Base-by-base conservation (phyloP, 2,329 filamentous ascomycete genomes). In the Penicillium hordei region DNA sequence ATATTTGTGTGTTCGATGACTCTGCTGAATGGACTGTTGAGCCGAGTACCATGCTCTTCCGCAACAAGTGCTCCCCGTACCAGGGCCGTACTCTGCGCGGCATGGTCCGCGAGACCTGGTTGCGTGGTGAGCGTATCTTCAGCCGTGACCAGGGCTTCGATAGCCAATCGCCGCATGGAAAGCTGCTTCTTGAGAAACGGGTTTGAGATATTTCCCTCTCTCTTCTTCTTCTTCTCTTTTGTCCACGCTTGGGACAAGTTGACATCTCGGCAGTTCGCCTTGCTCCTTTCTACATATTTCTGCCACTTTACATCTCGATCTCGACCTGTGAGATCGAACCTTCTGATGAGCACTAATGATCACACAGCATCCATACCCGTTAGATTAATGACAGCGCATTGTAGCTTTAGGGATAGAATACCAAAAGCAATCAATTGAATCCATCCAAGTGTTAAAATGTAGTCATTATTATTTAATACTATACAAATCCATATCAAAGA, bases 1-100 rank as follows among this genome's bases (percentile, higher is more conserved):
- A 97, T 71, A 83, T 97, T 43, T 94, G 91, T 66, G 87, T 97
- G 17, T 97, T 97, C 72, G 93, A 97, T 71, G 91, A 96, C 62
- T 78, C 82, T n/a, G 86, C 86, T 23, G 83, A 84, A 65, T 99
- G 93, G 83, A 83, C 86, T 25, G 87, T 96, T 52, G 78, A 84
- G 57, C 81, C 83, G 19, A 86, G 84, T 60, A 91, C 91, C 49
- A 96, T 99, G 92, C 83, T 94, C 65, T 99, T 96, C 84, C 88
- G 91, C 75, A 96, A 97, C 76, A 91, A 91, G 70, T 93, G 91
- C 79, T 92, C 88, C 56, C 92, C 93, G 0, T 97, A 95, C 82
- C 89, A 96, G 73, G 90, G 90, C 21, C 89, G 88, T 74, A 82
- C 79, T 33, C 87, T 97, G 68, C 83, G 82, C 46, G 93, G 93